phyloP scores from a whole-genome alignment of 441 rosid species.

The Populus trichocarpa region DNA sequence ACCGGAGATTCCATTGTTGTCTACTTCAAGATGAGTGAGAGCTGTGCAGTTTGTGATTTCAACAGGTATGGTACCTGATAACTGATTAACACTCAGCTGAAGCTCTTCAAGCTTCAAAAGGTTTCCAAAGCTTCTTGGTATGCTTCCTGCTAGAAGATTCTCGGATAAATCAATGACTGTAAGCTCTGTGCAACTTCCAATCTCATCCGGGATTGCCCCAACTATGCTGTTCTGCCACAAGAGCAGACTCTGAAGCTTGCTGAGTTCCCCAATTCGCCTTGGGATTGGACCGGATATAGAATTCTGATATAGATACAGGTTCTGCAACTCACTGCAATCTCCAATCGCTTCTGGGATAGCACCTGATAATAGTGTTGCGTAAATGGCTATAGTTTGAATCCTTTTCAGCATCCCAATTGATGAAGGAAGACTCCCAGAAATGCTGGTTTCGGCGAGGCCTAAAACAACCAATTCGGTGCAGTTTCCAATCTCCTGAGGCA shows the following conservation, averaged over 20 bases:
- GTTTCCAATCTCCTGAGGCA: conserved; percentile 85
- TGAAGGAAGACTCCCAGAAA: conserved; percentile 77
- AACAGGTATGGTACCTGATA: conserved; percentile 68
- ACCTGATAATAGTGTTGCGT: conserved; percentile 68
- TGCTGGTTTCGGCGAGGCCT: conserved; percentile 89
- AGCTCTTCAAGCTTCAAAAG: conserved; percentile 78
- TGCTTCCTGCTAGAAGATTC: conserved; percentile 68
- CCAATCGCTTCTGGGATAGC: conserved; percentile 78
- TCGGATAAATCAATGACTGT: conserved; percentile 69
- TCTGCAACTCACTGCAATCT: conserved; percentile 74
- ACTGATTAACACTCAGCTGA: conserved; percentile 80
- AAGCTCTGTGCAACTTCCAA: conserved; percentile 67
- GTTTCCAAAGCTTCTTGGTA: conserved; percentile 66
- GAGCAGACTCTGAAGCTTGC: conserved; percentile 69
- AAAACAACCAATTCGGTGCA: conserved; percentile 69
- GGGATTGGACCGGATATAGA: conserved; percentile 81
- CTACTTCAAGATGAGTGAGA: conserved; percentile 69
- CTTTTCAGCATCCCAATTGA: conserved; percentile 67
- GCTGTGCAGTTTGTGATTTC: conserved; percentile 63
- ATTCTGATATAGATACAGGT: conserved; percentile 81
- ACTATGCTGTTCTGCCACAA: conserved; percentile 86
- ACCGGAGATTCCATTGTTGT: conserved; percentile 73
- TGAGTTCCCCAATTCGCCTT: conserved; percentile 48
- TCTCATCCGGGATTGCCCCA: conserved; percentile 63
- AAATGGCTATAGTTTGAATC: conserved; percentile 73